phyloP scores from a whole-genome alignment of 164 flowering plant species.

The Echeveria elegans region DNA sequence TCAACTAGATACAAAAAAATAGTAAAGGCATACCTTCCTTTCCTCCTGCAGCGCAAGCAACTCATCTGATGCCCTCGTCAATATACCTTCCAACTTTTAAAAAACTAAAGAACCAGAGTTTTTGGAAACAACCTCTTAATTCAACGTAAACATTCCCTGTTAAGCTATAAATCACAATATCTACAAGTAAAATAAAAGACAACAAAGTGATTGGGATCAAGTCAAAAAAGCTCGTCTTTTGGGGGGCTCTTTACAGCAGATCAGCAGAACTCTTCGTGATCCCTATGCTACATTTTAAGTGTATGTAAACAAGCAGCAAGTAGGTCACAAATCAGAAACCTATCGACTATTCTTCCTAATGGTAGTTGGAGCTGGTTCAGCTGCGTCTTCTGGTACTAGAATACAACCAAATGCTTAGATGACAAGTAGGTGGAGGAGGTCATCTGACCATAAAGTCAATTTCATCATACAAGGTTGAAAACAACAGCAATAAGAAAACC shows the following conservation, averaged over 20 bases:
- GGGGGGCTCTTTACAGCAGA: neutral
- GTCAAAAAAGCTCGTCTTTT: too few relatives aligned
- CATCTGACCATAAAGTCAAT: too few relatives aligned
- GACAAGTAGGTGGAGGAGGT: too few relatives aligned
- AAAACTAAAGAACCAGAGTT: neutral
- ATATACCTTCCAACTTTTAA: constrained; percentile 77
- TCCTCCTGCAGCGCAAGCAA: constrained; percentile 81
- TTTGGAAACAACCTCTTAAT: neutral
- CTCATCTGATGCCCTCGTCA: too few relatives aligned
- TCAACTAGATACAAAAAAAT: neutral
- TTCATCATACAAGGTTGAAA: neutral
- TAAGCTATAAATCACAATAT: neutral
- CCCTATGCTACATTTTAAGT: neutral
- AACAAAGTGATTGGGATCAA: neutral
- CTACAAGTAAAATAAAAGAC: neutral
- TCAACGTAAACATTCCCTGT: neutral
- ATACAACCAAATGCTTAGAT: too few relatives aligned
- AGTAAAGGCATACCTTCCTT: too few relatives aligned
- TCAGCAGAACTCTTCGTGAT: neutral
- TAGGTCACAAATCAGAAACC: neutral
- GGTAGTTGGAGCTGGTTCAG: too few relatives aligned
- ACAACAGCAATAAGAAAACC: neutral
- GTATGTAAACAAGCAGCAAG: neutral
- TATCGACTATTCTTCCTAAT: too few relatives aligned
- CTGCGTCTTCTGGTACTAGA: too few relatives aligned